These are phyloP conservation scores for Ganoderma leucocontextum DNA, from an alignment of 1,284 basidiomycete species.

Conservation along the genomic window DNA sequence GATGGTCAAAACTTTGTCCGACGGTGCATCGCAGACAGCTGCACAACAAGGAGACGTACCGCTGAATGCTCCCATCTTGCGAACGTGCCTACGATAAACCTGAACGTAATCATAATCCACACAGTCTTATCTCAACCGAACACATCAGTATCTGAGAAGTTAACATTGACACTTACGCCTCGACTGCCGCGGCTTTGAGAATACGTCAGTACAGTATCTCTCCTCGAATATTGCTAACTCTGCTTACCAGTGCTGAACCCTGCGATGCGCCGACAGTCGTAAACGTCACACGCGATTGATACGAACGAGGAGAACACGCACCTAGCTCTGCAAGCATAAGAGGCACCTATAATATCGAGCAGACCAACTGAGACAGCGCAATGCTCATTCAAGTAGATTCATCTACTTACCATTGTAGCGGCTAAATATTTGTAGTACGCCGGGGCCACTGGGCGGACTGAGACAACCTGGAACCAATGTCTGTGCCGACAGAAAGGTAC, in stretches of 20 bases:
- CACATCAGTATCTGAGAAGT: not conserved
- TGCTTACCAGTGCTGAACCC: not conserved
- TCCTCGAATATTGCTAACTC: not conserved
- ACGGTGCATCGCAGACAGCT: not conserved
- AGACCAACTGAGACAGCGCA: not conserved
- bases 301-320: not conserved
- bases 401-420: not conserved
- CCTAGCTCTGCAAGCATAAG: not conserved
- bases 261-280: not conserved
- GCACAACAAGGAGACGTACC: not conserved
- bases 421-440: not conserved
- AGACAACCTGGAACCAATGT: not conserved
- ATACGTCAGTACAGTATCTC: not conserved
- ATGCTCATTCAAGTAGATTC: not conserved
- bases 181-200: not conserved
- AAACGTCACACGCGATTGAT: not conserved
- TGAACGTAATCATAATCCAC: not conserved
- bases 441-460: not conserved
- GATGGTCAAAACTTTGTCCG: not conserved
- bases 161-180: not conserved
- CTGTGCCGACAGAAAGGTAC: not conserved
- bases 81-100: not conserved
- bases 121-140: not conserved
- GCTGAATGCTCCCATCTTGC: not conserved
- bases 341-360: not conserved